Conservation (phyloP, 805 yeast genomes). For the Danielozyma ontarioensis region DNA sequence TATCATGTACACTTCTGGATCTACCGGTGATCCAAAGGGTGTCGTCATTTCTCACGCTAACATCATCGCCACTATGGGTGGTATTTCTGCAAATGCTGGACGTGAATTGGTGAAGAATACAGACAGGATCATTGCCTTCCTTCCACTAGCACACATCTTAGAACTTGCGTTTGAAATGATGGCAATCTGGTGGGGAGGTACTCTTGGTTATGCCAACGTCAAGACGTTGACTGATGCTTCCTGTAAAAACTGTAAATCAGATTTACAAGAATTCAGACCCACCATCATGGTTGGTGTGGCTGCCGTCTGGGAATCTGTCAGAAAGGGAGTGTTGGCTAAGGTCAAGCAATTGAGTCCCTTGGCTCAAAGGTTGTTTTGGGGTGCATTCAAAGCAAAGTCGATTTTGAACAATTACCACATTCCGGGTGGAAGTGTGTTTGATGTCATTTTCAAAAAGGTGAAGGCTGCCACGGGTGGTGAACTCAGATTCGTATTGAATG, state of each 20-base stretch:
- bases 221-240: slow-evolving; percentile 84
- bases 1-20: slow-evolving; percentile 86
- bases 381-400: slow-evolving; percentile 71
- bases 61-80: slow-evolving; percentile 82
- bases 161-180: slow-evolving; percentile 85
- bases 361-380: slow-evolving; percentile 83
- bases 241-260: slow-evolving; percentile 81
- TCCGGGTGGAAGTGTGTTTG: slow-evolving; percentile 71
- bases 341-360: slow-evolving; percentile 59
- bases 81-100: slow-evolving; percentile 63
- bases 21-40: slow-evolving; percentile 84
- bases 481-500: slow-evolving; percentile 68
- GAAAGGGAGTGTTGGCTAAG: slow-evolving; percentile 84
- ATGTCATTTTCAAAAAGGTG: slow-evolving; percentile 80
- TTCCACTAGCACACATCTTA: slow-evolving; percentile 95
- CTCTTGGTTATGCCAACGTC: slow-evolving; percentile 86
- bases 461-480: slow-evolving; percentile 94
- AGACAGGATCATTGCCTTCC: slow-evolving; percentile 80
- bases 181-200: slow-evolving; percentile 83
- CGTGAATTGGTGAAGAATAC: slow-evolving; percentile 42
- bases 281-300: slow-evolving; percentile 98
- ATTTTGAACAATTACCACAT: slow-evolving; percentile 57
- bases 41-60: slow-evolving; percentile 63
- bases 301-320: slow-evolving; percentile 94
- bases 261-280: slow-evolving; percentile 81